These are phyloP conservation scores for Arctium lappa DNA, from an alignment of 129 eudicot genomes.

Conservation along the genomic window DNA sequence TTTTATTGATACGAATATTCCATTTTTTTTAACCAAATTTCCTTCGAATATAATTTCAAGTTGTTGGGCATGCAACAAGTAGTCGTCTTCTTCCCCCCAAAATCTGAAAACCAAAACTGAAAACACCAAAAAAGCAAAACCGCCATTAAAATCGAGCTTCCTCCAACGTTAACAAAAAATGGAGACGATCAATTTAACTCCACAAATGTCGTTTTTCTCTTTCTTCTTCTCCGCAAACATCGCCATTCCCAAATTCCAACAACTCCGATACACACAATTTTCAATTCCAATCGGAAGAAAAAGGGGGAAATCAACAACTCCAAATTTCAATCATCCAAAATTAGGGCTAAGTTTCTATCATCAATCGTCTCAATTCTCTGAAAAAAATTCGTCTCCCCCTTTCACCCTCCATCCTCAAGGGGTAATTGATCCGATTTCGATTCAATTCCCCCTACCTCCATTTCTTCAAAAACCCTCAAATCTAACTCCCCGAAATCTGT, in stretches of 20 bases:
- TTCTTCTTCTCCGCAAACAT: slow-evolving; percentile 26
- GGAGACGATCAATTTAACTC: slow-evolving; percentile 8
- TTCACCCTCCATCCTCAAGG: slow-evolving; percentile 12
- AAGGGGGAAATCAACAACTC: slow-evolving; percentile 6
- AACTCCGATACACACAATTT: background rate
- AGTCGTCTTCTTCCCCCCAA: background rate
- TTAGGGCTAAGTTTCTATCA: background rate
- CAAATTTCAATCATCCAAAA: background rate
- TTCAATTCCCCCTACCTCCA: background rate
- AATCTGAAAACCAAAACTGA: background rate
- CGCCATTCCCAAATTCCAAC: slow-evolving; percentile 9
- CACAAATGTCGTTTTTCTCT: slow-evolving; percentile 13
- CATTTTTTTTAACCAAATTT: too few relatives aligned
- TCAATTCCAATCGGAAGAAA: background rate
- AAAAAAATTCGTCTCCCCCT: background rate
- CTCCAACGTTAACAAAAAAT: background rate
- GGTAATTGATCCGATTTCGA: background rate
- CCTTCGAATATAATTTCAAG: too few relatives aligned
- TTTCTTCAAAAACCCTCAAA: background rate
- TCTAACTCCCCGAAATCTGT: slow-evolving; percentile 31
- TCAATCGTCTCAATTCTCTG: background rate
- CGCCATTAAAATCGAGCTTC: background rate
- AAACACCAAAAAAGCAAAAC: background rate
- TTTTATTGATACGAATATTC: too few relatives aligned
- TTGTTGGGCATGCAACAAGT: background rate